Percentiles rank a stretch among this genome's conserved stretches.
Evolutionary conservation across 306 rosid species (phyloP).

Genomic region (Calophaca sinica): DNA sequence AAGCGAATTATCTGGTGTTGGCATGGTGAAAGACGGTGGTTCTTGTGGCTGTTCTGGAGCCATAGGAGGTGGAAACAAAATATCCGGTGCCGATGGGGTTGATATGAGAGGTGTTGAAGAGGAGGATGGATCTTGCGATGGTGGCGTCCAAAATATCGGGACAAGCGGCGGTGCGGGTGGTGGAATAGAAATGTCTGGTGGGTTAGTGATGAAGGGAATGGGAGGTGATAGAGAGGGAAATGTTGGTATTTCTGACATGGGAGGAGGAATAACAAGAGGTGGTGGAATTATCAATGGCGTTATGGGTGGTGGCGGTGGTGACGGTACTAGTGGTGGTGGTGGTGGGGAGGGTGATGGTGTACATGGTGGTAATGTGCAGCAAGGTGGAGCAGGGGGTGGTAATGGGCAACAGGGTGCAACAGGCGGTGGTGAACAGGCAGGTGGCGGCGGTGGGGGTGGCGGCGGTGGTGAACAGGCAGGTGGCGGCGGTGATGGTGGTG

Average conservation of each 20-base stretch:
- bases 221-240: slow-evolving; percentile 61
- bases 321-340: slow-evolving; percentile 42
- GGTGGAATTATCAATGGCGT: slow-evolving; percentile 48
- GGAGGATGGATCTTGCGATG: slow-evolving; percentile 49
- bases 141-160: slow-evolving; percentile 62
- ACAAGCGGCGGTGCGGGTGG: slow-evolving; percentile 56
- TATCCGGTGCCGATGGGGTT: slow-evolving; percentile 45
- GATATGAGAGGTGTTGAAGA: neutral
- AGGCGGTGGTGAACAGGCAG: slow-evolving; percentile 38
- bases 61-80: slow-evolving; percentile 32
- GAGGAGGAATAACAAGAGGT: slow-evolving; percentile 58
- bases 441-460: neutral
- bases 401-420: neutral
- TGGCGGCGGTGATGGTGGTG: slow-evolving; percentile 19
- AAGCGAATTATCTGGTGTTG: neutral
- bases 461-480: neutral
- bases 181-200: neutral
- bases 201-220: slow-evolving; percentile 41
- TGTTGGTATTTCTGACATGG: slow-evolving; percentile 49
- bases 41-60: neutral
- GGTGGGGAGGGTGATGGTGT: slow-evolving; percentile 34
- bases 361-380: no score
- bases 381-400: neutral
- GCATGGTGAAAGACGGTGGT: neutral
- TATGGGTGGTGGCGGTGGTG: slow-evolving; percentile 42